phyloP scores from a whole-genome alignment of 2,329 filamentous ascomycete species.

The Ophiostoma himal-ulmi region DNA sequence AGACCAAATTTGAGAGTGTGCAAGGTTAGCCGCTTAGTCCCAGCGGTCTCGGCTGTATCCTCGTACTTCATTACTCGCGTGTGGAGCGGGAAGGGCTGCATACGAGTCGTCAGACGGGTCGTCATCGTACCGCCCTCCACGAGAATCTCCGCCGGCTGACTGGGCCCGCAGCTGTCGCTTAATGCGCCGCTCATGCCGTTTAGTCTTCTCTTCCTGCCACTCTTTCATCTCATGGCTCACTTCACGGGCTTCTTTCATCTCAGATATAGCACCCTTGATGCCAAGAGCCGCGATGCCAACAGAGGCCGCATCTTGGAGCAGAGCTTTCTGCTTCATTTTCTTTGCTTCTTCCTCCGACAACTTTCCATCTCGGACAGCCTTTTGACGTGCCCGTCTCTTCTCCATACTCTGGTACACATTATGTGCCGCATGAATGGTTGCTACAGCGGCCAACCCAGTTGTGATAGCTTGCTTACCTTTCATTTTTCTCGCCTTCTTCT shows the following conservation, averaged over 20 bases:
- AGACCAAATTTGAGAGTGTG: not conserved
- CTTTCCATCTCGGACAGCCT: slow-evolving; percentile 49
- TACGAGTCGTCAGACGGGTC: not conserved
- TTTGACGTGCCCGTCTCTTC: slow-evolving; percentile 48
- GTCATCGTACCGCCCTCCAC: slow-evolving; percentile 30
- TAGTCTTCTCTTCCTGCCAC: slow-evolving; percentile 45
- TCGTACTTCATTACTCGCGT: not conserved
- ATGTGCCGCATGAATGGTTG: slow-evolving; percentile 56
- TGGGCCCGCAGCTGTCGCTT: slow-evolving; percentile 30
- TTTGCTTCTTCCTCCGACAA: slow-evolving; percentile 47
- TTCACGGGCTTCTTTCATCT: slow-evolving; percentile 52
- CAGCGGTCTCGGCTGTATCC: not conserved
- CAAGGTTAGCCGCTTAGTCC: slow-evolving; percentile 26
- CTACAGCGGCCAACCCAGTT: slow-evolving; percentile 51
- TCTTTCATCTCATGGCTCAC: slow-evolving; percentile 43
- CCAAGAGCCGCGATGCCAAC: slow-evolving; percentile 53
- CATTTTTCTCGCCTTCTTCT: slow-evolving; percentile 50
- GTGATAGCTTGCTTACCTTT: slow-evolving; percentile 58
- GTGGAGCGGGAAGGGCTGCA: not conserved
- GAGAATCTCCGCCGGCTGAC: slow-evolving; percentile 28
- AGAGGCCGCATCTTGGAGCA: slow-evolving; percentile 54
- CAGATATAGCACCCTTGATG: slow-evolving; percentile 51
- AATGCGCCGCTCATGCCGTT: slow-evolving; percentile 45
- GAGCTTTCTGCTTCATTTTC: slow-evolving; percentile 52
- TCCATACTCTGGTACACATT: slow-evolving; percentile 55